Evolutionary conservation across 1,284 basidiomycete species (phyloP).

Genomic region (Irpex rosettiformis): DNA sequence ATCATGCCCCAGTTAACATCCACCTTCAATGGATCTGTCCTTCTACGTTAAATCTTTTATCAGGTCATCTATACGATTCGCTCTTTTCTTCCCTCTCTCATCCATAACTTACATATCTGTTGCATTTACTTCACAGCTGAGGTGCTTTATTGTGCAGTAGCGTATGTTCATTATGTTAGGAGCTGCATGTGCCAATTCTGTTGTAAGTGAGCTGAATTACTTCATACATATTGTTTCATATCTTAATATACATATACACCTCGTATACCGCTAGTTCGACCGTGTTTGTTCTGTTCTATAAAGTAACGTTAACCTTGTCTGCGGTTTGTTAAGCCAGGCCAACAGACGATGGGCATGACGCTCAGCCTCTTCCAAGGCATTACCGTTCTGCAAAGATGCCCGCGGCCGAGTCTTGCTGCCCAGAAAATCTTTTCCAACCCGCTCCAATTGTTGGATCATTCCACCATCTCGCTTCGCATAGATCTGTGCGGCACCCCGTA

Average conservation of each 20-base stretch:
- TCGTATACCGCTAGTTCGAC: background rate
- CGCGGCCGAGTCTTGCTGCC: background rate
- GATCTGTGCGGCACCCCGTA: background rate
- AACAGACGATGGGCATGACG: background rate
- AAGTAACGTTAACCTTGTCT: background rate
- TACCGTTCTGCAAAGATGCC: background rate
- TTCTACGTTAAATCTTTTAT: background rate
- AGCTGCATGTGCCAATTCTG: background rate
- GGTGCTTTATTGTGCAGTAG: background rate
- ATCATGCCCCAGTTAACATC: background rate
- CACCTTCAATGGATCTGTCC: background rate
- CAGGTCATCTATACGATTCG: background rate
- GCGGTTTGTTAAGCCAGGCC: background rate
- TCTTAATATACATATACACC: background rate
- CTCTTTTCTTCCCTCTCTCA: background rate
- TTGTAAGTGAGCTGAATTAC: background rate
- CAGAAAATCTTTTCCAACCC: constrained; percentile 2
- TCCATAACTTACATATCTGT: background rate
- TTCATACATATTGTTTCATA: background rate
- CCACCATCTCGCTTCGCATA: background rate
- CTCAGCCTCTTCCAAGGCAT: background rate
- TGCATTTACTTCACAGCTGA: background rate
- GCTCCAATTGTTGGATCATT: background rate
- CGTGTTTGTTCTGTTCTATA: background rate
- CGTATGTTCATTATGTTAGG: background rate